These are phyloP conservation scores for Echeveria elegans DNA, from an alignment of 164 flowering plant genomes.

Conservation along the genomic window DNA sequence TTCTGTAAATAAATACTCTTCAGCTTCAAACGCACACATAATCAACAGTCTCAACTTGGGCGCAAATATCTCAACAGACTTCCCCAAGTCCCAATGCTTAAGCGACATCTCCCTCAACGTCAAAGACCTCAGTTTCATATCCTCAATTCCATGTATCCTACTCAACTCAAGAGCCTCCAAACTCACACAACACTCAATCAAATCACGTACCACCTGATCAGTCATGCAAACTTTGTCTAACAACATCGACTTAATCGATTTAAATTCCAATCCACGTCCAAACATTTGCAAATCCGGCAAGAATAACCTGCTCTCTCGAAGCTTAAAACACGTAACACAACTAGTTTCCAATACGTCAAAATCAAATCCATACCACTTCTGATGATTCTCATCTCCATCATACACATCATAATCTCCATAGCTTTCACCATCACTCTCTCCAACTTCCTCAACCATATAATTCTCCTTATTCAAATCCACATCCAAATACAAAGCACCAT, in stretches of 20 bases:
- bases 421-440: background rate
- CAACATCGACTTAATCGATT: background rate
- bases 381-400: background rate
- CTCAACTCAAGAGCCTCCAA: constrained; percentile 2
- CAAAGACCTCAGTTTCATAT: constrained; percentile 1
- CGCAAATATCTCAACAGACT: constrained; percentile 7
- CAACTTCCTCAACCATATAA: background rate
- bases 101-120: constrained; percentile 1
- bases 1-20: background rate
- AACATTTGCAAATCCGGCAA: background rate
- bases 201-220: background rate
- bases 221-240: constrained; percentile 6
- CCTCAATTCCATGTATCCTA: background rate
- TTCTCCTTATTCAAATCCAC: constrained; percentile 5
- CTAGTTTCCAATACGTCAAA: background rate
- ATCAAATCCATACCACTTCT: background rate
- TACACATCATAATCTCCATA: background rate
- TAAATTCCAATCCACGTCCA: background rate
- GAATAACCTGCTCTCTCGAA: background rate
- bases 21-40: background rate
- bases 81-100: constrained; percentile 5
- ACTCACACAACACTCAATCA: constrained; percentile 8
- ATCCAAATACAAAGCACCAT: background rate
- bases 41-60: background rate
- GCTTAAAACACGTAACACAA: background rate